Percentiles rank a stretch among this genome's conserved stretches.
These are phyloP conservation scores for Leccinum pallidistipes DNA, from an alignment of 1,284 basidiomycete species.

Conservation along the genomic window DNA sequence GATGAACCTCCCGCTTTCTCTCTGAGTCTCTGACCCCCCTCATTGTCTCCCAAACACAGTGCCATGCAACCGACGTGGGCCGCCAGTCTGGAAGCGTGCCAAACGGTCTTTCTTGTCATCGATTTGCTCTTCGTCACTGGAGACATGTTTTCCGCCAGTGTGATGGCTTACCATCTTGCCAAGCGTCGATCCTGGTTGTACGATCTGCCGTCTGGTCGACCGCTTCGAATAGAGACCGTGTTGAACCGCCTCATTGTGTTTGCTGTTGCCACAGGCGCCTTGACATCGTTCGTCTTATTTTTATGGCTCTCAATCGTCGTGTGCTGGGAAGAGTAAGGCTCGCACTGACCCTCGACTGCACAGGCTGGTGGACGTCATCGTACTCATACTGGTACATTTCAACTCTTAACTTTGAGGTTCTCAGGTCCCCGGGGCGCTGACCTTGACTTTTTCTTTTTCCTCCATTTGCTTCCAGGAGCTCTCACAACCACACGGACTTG, in stretches of 20 bases:
- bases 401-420: neutral
- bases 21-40: neutral
- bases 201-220: neutral
- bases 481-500: neutral
- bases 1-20: fast-evolving
- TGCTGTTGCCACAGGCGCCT: conserved; percentile 27
- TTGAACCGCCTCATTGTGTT: conserved; percentile 29
- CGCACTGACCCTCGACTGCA: neutral
- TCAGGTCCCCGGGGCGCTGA: neutral
- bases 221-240: conserved; percentile 20
- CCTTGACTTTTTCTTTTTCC: neutral
- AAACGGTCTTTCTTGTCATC: conserved; percentile 18
- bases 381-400: neutral
- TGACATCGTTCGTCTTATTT: conserved; percentile 14
- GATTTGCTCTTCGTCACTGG: conserved; percentile 28
- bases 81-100: conserved; percentile 8
- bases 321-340: neutral
- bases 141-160: conserved; percentile 23
- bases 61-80: conserved; percentile 14
- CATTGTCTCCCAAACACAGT: neutral
- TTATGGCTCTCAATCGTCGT: neutral
- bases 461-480: neutral
- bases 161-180: conserved; percentile 29
- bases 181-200: conserved; percentile 12
- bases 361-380: neutral